Evolutionary conservation across 495 filamentous ascomycete species (phyloP).

Genomic region (Aspergillus sclerotioniger): DNA sequence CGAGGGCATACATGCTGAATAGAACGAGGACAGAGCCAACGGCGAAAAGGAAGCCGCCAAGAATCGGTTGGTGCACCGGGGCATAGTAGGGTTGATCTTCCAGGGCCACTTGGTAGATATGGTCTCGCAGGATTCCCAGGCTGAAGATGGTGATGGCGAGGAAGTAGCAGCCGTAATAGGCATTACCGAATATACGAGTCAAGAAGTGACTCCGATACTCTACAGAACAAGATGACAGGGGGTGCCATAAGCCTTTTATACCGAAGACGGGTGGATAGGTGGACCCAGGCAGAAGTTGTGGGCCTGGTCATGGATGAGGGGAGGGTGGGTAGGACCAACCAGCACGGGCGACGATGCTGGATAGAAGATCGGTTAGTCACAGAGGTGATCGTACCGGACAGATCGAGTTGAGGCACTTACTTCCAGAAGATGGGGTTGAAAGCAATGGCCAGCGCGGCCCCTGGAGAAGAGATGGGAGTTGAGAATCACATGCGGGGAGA

Average conservation of each 20-base stretch:
- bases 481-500: conserved; percentile 37
- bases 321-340: conserved; percentile 31
- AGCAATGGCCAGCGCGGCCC: conserved; percentile 48
- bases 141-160: conserved; percentile 87
- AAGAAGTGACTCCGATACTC: conserved; percentile 90
- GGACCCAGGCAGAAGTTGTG: background rate
- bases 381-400: background rate
- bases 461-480: conserved; percentile 27
- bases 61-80: conserved; percentile 66
- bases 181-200: conserved; percentile 82
- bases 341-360: conserved; percentile 47
- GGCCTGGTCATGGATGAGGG: conserved; percentile 1
- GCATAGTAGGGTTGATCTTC: conserved; percentile 44
- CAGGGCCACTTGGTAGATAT: conserved; percentile 51
- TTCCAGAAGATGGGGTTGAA: conserved; percentile 61
- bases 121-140: conserved; percentile 83
- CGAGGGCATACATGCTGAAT: conserved; percentile 86
- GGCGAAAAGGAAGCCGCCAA: conserved; percentile 67
- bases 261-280: background rate
- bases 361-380: conserved; percentile 17
- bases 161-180: conserved; percentile 82
- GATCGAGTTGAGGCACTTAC: conserved; percentile 31
- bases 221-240: conserved; percentile 31
- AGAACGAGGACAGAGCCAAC: conserved; percentile 83
- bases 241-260: conserved; percentile 14